These are phyloP conservation scores for Blastobotrys americana DNA, from an alignment of 805 yeast species.

Conservation along the genomic window DNA sequence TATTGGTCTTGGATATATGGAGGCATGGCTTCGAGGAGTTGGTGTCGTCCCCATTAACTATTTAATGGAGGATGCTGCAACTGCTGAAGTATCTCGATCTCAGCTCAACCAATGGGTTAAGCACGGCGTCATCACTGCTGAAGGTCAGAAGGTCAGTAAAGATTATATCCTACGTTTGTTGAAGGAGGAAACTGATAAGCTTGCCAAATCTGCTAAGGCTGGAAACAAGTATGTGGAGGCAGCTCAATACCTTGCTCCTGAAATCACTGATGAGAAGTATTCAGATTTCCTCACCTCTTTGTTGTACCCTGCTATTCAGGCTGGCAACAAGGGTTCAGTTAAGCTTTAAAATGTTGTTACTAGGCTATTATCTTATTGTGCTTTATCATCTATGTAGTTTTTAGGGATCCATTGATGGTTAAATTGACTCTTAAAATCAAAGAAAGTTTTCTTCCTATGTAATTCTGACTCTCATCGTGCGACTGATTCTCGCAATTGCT, in stretches of 20 bases:
- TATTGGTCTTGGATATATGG: constrained; percentile 63
- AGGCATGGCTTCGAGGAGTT: constrained; percentile 65
- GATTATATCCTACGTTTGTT: constrained; percentile 45
- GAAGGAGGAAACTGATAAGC: constrained; percentile 49
- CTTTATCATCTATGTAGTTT: no score
- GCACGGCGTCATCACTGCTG: constrained; percentile 50
- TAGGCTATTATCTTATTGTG: no score
- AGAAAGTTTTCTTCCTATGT: no score
- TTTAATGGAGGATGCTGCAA: constrained; percentile 74
- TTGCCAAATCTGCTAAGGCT: constrained; percentile 40
- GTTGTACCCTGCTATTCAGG: constrained; percentile 35
- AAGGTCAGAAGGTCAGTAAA: constrained; percentile 47
- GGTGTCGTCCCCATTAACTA: constrained; percentile 71
- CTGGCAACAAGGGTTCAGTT: constrained; percentile 1
- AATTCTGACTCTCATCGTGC: no score
- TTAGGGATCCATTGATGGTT: no score
- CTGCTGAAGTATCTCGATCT: constrained; percentile 69
- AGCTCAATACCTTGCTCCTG: constrained; percentile 53
- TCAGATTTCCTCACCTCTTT: constrained; percentile 61
- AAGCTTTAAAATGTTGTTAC: no score
- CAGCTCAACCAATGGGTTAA: constrained; percentile 72
- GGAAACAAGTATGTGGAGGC: constrained; percentile 49
- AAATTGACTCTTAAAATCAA: no score
- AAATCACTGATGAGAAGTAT: constrained; percentile 54
- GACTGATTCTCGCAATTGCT: no score